Evolutionary conservation across 129 eudicot species (phyloP).

Genomic region (Kitagawia praeruptora): DNA sequence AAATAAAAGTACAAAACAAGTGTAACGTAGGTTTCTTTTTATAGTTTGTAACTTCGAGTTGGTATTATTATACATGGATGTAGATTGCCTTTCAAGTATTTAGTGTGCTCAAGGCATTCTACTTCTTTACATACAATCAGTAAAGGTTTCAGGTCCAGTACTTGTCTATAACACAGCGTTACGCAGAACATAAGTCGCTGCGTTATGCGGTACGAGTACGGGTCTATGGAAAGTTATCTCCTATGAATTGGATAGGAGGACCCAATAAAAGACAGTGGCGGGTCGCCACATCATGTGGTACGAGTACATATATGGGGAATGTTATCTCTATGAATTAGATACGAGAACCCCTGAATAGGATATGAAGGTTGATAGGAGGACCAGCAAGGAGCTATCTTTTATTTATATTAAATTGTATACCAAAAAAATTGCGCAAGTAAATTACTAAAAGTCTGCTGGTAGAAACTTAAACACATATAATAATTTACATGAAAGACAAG

Average conservation of each 20-base stretch:
- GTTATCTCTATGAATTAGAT: no score
- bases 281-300: no score
- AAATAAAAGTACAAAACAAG: not conserved
- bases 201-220: no score
- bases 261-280: no score
- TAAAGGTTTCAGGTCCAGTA: not conserved
- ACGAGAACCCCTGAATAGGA: no score
- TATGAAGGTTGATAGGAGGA: not conserved
- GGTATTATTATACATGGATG: not conserved
- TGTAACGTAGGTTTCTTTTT: not conserved
- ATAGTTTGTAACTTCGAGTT: not conserved
- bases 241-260: no score
- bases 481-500: not conserved
- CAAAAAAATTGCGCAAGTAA: not conserved
- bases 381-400: not conserved
- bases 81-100: not conserved
- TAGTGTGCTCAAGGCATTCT: not conserved
- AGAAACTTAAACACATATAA: not conserved
- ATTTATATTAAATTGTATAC: not conserved
- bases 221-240: no score
- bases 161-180: no score
- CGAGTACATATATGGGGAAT: not conserved
- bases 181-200: no score
- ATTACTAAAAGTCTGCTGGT: not conserved
- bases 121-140: not conserved